Conservation (phyloP, 1,284 basidiomycete species). For the Cryptococcus maquisensis region DNA sequence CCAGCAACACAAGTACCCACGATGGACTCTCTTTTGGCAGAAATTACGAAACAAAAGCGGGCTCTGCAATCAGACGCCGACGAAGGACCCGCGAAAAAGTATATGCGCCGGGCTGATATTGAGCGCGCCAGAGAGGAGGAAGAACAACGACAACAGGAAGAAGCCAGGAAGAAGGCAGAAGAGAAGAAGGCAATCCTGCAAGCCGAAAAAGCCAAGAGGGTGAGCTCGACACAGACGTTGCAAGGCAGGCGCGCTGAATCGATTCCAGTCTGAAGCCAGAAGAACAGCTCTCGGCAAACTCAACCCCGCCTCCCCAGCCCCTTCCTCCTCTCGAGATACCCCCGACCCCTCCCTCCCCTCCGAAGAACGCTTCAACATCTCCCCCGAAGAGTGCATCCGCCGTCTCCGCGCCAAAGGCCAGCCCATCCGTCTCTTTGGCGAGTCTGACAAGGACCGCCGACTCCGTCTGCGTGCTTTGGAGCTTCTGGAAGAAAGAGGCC, state of each 20-base stretch:
- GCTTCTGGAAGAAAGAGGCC: constrained; percentile 80
- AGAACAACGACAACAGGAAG: constrained; percentile 54
- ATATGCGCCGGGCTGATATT: constrained; percentile 75
- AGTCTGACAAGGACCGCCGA: constrained; percentile 87
- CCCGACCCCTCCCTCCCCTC: constrained; percentile 30
- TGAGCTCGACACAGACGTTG: constrained; percentile 34
- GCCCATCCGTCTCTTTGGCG: constrained; percentile 91
- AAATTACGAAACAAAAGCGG: constrained; percentile 84
- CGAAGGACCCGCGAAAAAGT: constrained; percentile 56
- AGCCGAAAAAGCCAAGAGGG: constrained; percentile 38
- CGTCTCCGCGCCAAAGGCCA: constrained; percentile 86
- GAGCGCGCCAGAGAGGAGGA: constrained; percentile 61
- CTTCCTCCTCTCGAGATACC: constrained; percentile 16
- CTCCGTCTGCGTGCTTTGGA: constrained; percentile 87
- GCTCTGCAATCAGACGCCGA: constrained; percentile 39
- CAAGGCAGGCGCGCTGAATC: constrained; percentile 3
- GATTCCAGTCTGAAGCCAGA: constrained; percentile 15
- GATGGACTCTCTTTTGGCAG: constrained; percentile 54
- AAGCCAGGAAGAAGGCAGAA: constrained; percentile 43
- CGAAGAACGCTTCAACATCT: constrained; percentile 73
- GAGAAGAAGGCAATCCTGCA: constrained; percentile 35
- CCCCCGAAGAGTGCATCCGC: constrained; percentile 84
- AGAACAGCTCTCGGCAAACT: constrained; percentile 24
- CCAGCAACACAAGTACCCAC: neutral
- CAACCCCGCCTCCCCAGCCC: constrained; percentile 17